phyloP scores from a whole-genome alignment of 2,329 filamentous ascomycete genomes.

The Fonsecaea erecta region DNA sequence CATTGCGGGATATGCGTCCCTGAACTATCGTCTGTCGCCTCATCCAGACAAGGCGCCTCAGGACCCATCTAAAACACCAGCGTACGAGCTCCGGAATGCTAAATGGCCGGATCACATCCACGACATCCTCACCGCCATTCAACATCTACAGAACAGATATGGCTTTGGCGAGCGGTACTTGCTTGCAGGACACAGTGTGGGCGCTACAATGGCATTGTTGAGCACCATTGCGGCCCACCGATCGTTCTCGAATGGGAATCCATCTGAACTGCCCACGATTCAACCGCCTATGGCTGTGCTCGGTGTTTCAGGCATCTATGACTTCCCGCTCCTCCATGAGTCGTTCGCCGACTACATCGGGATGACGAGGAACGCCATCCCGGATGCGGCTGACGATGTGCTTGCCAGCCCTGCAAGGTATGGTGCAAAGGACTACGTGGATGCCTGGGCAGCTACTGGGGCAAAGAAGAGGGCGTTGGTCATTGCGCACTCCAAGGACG shows the following conservation, averaged over 20 bases:
- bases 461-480: constrained; percentile 44
- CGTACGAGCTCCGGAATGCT: constrained; percentile 43
- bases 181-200: constrained; percentile 54
- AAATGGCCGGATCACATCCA: constrained; percentile 53
- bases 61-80: constrained; percentile 39
- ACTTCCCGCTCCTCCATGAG: constrained; percentile 46
- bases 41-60: constrained; percentile 48
- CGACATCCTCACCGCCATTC: constrained; percentile 48
- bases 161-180: constrained; percentile 48
- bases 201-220: constrained; percentile 53
- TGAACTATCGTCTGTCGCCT: constrained; percentile 53
- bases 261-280: constrained; percentile 18
- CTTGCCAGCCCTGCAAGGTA: constrained; percentile 46
- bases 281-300: constrained; percentile 46
- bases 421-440: constrained; percentile 21
- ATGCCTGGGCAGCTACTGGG: constrained; percentile 41
- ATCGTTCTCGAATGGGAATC: constrained; percentile 13
- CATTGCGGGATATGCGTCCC: constrained; percentile 50
- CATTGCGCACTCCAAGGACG: constrained; percentile 49
- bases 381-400: constrained; percentile 45
- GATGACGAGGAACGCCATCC: constrained; percentile 50
- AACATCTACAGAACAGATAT: constrained; percentile 49
- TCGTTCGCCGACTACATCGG: constrained; percentile 46
- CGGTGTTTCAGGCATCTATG: constrained; percentile 53
- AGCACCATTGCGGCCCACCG: constrained; percentile 44